Base-by-base conservation (phyloP, 495 filamentous ascomycete genomes). In the Durotheca rogersii region DNA sequence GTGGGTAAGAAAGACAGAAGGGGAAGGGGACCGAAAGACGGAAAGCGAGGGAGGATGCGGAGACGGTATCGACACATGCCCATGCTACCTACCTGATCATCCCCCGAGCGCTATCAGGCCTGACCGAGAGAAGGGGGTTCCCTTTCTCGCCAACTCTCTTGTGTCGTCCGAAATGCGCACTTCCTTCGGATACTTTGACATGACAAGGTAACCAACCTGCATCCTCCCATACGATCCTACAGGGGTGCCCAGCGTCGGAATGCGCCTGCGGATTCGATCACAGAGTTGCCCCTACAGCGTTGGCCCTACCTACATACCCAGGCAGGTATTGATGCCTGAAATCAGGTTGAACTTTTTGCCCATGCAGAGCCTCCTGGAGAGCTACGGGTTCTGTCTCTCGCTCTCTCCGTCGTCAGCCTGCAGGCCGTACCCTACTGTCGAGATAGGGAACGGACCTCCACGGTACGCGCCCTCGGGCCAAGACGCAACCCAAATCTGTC, bases 241-340 rank as follows among this genome's bases (percentile, higher is more conserved):
- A 44, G 30, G 44, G 35, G 38, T 52, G 37, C 19, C 29, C 41
- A 37, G 11, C 23, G 3, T 34, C 2, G 34, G 6, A 31, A 36
- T 23, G 11, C 6, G 27, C 32, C 11, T 17, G 17, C 19, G n/a
- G 19, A 21, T 46, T 46, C 12, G 19, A 7, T 44, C 16, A 12
- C 19, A 47, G 40, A 3, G 38, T 39, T 41, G 31, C 21, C n/a
- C 30, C 16, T 41, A 33, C 1, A n/a, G n/a, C n/a, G n/a, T n/a
- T n/a, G n/a, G n/a, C n/a, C n/a, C n/a, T n/a, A n/a, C n/a, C n/a
- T n/a, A n/a, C n/a, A n/a, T n/a, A n/a, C n/a, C n/a, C n/a, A n/a
- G n/a, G 35, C 20, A 43, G 9, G 35, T 59, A 54, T 46, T 39
- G 41, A 47, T 54, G 41, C 56, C 56, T 51, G 18, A 59, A 42